These are phyloP conservation scores for Lolium multiflorum DNA, from an alignment of 176 grass and related monocot genomes.

Conservation along the genomic window DNA sequence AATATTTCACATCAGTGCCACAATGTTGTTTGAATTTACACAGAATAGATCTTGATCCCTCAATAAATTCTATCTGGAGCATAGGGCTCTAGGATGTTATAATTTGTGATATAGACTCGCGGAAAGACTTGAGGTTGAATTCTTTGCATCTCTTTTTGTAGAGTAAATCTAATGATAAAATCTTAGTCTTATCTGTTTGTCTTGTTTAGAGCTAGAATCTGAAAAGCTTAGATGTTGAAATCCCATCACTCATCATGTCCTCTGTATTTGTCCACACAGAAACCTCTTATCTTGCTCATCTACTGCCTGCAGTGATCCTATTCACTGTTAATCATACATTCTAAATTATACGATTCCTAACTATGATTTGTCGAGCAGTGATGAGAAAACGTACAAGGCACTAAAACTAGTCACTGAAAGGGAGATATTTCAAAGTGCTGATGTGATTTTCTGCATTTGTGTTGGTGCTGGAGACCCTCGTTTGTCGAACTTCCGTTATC, in stretches of 20 bases:
- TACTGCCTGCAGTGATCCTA: not conserved
- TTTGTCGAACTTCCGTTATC: conserved; percentile 94
- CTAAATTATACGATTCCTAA: no score
- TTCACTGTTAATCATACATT: not conserved
- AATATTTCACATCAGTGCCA: conserved; percentile 2
- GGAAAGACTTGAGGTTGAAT: not conserved
- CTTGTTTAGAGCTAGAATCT: not conserved
- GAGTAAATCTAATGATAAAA: not conserved
- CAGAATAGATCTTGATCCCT: not conserved
- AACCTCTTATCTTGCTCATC: not conserved
- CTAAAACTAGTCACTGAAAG: conserved; percentile 98
- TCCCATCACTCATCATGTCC: not conserved
- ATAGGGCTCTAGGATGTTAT: not conserved
- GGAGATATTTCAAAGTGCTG: conserved; percentile 98
- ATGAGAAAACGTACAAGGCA: conserved; percentile 99
- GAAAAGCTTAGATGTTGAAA: conserved; percentile 23
- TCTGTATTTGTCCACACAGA: not conserved
- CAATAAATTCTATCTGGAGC: not conserved
- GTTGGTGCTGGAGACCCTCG: conserved; percentile 98
- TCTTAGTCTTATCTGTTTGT: not conserved
- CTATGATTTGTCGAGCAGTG: conserved; percentile 86
- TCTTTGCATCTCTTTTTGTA: not conserved
- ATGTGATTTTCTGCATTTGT: conserved; percentile 99
- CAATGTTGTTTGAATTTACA: not conserved
- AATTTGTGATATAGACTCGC: not conserved